Conservation (phyloP, 1,284 basidiomycete species). For the Clitocybe nebularis region DNA sequence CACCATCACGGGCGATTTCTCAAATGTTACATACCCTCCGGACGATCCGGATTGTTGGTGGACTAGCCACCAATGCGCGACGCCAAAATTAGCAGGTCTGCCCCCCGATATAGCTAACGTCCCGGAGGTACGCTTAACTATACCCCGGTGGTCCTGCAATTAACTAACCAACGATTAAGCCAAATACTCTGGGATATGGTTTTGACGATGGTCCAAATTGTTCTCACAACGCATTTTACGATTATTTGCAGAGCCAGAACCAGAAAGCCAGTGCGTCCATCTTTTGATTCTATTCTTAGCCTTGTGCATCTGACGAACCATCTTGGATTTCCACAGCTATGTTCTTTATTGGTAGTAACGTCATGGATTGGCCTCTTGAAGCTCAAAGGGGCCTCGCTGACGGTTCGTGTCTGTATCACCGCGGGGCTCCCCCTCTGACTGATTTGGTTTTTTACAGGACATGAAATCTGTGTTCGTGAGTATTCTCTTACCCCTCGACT, state of each 20-base stretch:
- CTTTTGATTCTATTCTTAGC: not conserved
- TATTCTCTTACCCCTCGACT: conserved; percentile 14
- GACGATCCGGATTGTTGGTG: conserved; percentile 55
- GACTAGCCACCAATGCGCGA: conserved; percentile 56
- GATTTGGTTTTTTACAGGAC: conserved; percentile 31
- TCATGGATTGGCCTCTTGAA: conserved; percentile 68
- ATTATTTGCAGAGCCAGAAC: conserved; percentile 57
- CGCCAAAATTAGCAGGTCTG: conserved; percentile 40
- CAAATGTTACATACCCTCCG: conserved; percentile 24
- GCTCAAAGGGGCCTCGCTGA: conserved; percentile 62
- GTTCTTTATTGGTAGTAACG: conserved; percentile 80
- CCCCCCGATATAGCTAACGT: conserved; percentile 54
- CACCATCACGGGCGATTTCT: conserved; percentile 30
- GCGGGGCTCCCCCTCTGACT: not conserved
- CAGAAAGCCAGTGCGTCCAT: conserved; percentile 61
- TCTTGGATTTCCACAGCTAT: conserved; percentile 36
- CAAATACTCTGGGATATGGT: conserved; percentile 56
- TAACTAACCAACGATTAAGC: conserved; percentile 25
- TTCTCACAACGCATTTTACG: conserved; percentile 58
- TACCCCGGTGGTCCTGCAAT: not conserved
- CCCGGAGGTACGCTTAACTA: conserved; percentile 43
- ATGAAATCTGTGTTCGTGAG: conserved; percentile 59
- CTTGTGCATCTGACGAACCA: too few relatives aligned
- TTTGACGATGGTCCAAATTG: conserved; percentile 79
- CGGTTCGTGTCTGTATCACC: conserved; percentile 26